A percentile compares a stretch with the other conserved stretches of the same genome.
Conservation (phyloP, 2,329 filamentous ascomycete species). For the Trichoderma endophyticum region DNA sequence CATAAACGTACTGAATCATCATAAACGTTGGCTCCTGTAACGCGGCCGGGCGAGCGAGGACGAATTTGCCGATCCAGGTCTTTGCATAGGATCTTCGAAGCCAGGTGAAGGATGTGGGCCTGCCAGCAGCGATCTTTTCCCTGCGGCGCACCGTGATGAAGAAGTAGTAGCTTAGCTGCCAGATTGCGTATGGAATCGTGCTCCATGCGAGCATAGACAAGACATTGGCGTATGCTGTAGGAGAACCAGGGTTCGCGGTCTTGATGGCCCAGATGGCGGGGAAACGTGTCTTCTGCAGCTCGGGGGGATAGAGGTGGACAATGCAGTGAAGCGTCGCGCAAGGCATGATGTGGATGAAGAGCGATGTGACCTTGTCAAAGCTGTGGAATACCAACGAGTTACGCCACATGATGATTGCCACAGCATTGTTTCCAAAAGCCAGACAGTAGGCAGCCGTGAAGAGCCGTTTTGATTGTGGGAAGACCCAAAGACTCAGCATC, state of each 20-base stretch:
- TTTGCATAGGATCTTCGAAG: conserved; percentile 87
- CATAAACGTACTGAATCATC: conserved; percentile 91
- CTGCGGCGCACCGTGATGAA: conserved; percentile 92
- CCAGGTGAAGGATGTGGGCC: conserved; percentile 97
- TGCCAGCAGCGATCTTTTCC: conserved; percentile 92
- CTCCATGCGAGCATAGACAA: conserved; percentile 91
- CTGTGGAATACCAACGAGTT: conserved; percentile 98
- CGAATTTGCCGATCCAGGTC: conserved; percentile 81
- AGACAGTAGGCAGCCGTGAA: conserved; percentile 92
- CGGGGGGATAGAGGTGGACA: conserved; percentile 72
- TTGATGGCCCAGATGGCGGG: conserved; percentile 85
- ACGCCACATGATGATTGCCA: conserved; percentile 98
- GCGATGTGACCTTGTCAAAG: conserved; percentile 93
- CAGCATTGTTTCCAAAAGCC: conserved; percentile 92
- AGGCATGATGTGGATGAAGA: conserved; percentile 99
- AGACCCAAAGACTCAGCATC: conserved; percentile 81
- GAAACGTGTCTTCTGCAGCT: conserved; percentile 66
- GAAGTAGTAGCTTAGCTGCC: conserved; percentile 92
- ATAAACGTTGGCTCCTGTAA: conserved; percentile 92
- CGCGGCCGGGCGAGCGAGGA: conserved; percentile 69
- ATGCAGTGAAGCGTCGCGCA: conserved; percentile 90
- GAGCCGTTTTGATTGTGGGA: conserved; percentile 83
- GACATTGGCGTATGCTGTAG: conserved; percentile 74
- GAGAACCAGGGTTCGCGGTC: conserved; percentile 62
- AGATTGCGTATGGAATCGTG: conserved; percentile 84